Percentiles rank a stretch among this genome's conserved stretches.
Conservation (phyloP, 495 filamentous ascomycete genomes). For the Lasiosphaeris hirsuta region DNA sequence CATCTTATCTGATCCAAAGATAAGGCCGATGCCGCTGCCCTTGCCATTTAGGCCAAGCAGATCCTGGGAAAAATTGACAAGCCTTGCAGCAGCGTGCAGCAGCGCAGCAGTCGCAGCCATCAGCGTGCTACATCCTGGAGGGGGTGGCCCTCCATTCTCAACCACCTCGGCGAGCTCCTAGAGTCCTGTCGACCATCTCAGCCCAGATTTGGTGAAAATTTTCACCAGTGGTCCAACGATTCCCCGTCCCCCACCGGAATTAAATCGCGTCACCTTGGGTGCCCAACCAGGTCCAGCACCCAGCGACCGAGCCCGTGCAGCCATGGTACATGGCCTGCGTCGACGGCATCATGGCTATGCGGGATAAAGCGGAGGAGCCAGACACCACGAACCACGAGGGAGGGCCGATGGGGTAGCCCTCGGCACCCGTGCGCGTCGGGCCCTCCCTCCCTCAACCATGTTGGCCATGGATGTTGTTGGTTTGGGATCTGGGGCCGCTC, state of each 20-base stretch:
- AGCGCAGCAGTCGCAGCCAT: constrained; percentile 14
- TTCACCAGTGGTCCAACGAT: neutral
- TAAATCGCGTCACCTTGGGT: constrained; percentile 22
- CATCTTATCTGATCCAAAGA: constrained; percentile 55
- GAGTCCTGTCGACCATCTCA: constrained; percentile 8
- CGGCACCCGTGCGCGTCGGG: neutral
- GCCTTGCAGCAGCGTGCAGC: constrained; percentile 16
- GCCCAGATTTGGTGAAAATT: constrained; percentile 9
- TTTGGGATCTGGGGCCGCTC: no score
- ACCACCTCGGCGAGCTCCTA: constrained; percentile 8
- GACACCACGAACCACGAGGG: neutral
- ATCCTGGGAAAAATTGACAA: constrained; percentile 20
- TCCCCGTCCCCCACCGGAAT: constrained; percentile 14
- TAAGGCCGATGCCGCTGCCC: constrained; percentile 44
- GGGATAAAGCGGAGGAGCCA: constrained; percentile 13
- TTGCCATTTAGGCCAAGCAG: constrained; percentile 11
- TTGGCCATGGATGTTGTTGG: no score
- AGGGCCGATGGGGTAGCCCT: neutral
- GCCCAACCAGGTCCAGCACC: constrained; percentile 2
- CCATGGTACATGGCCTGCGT: neutral
- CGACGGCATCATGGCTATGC: neutral
- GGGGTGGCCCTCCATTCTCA: neutral
- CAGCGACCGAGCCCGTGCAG: neutral
- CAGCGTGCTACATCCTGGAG: neutral
- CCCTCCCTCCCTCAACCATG: no score